Evolutionary conservation across 169 alveolate species (phyloP).

Genomic region (Plasmodium sp.): DNA sequence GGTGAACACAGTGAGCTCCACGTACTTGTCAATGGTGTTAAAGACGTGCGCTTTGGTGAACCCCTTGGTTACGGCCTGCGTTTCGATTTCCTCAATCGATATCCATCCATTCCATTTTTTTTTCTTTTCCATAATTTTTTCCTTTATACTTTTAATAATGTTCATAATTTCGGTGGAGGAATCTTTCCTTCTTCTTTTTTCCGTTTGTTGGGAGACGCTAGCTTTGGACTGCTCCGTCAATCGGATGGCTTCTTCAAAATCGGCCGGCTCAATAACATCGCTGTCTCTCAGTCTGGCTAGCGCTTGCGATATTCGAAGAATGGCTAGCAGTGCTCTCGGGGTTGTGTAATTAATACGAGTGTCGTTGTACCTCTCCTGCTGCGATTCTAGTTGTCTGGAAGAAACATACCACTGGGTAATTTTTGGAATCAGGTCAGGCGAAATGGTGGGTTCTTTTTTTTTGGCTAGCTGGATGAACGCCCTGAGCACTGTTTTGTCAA

Average conservation of each 20-base stretch:
- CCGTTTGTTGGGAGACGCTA: constrained; percentile 86
- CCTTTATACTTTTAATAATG: constrained; percentile 81
- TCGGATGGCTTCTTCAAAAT: constrained; percentile 96
- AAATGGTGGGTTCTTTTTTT: constrained; percentile 84
- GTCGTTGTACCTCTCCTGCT: constrained; percentile 85
- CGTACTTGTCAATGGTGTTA: constrained; percentile 84
- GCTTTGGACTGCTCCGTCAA: constrained; percentile 92
- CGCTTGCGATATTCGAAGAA: constrained; percentile 94
- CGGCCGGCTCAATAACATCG: constrained; percentile 91
- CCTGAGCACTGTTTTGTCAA: constrained; percentile 88
- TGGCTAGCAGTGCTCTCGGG: constrained; percentile 97
- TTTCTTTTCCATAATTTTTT: constrained; percentile 77
- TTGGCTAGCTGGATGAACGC: constrained; percentile 93
- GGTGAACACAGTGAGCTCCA: constrained; percentile 83
- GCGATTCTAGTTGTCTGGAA: constrained; percentile 81
- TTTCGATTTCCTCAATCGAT: constrained; percentile 80
- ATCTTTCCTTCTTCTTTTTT: constrained; percentile 74
- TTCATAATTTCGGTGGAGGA: constrained; percentile 86
- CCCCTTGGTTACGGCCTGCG: constrained; percentile 81
- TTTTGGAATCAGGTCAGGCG: constrained; percentile 78
- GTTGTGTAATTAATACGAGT: constrained; percentile 94
- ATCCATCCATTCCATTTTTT: constrained; percentile 86
- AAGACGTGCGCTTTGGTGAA: constrained; percentile 77
- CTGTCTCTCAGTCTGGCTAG: constrained; percentile 95
- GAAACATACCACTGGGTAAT: constrained; percentile 84